Evolutionary conservation across 257 asterid species (phyloP).

Genomic region (Orobanche coerulescens): DNA sequence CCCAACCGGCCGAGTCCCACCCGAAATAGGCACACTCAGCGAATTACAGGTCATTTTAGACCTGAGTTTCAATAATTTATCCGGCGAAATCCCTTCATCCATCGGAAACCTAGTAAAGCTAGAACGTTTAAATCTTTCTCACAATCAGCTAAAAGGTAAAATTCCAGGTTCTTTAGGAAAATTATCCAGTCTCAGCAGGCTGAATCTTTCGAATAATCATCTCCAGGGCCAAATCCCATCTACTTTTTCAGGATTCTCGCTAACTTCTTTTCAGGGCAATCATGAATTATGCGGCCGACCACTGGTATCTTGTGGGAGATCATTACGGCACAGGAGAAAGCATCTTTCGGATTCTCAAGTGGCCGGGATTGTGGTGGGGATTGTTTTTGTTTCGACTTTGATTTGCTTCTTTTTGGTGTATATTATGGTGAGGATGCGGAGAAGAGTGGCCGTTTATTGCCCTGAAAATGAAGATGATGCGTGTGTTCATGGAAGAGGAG

Average conservation of each 20-base stretch:
- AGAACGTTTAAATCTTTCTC: slow-evolving; percentile 69
- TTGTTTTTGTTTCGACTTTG: slow-evolving; percentile 68
- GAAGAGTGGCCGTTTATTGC: slow-evolving; percentile 73
- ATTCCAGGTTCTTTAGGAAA: slow-evolving; percentile 56
- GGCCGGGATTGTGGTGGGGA: slow-evolving; percentile 65
- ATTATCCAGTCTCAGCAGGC: slow-evolving; percentile 61
- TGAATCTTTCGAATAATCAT: slow-evolving; percentile 62
- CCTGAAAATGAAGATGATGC: slow-evolving; percentile 50
- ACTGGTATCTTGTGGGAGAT: slow-evolving; percentile 38
- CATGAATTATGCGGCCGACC: slow-evolving; percentile 73
- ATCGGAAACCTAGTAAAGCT: slow-evolving; percentile 64
- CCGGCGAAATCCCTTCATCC: slow-evolving; percentile 67
- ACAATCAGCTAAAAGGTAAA: slow-evolving; percentile 48
- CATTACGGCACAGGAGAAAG: slow-evolving; percentile 26
- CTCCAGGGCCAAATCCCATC: slow-evolving; percentile 55
- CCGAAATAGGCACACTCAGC: slow-evolving; percentile 50
- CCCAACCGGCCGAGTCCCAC: slow-evolving; percentile 54
- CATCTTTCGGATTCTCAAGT: slow-evolving; percentile 50
- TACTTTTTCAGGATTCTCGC: slow-evolving; percentile 54
- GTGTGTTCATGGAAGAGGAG: slow-evolving; percentile 62
- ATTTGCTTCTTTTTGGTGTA: slow-evolving; percentile 69
- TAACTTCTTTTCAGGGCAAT: slow-evolving; percentile 46
- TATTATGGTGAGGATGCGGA: slow-evolving; percentile 72
- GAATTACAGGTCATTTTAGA: slow-evolving; percentile 80
- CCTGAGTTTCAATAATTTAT: slow-evolving; percentile 59